Evolutionary conservation across 805 yeast species (phyloP).

Genomic region (Kluyveromyces aestuarii): DNA sequence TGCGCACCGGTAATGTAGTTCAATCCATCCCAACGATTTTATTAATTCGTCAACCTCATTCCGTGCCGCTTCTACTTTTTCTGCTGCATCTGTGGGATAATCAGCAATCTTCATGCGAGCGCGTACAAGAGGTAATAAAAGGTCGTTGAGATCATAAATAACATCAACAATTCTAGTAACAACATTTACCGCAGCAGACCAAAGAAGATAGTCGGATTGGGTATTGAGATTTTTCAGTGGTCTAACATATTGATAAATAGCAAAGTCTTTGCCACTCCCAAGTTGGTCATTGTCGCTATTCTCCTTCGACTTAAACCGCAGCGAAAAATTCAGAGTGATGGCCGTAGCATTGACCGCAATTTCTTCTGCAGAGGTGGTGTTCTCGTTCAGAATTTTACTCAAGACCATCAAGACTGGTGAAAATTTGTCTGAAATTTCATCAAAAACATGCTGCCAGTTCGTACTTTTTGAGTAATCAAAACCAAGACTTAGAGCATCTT

Average conservation of each 20-base stretch:
- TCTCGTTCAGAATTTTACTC: slow-evolving; percentile 29
- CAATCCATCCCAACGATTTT: slow-evolving; percentile 31
- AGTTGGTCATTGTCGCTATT: slow-evolving; percentile 17
- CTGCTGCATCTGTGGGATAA: slow-evolving; percentile 11
- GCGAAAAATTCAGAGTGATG: slow-evolving; percentile 35
- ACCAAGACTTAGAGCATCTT: slow-evolving; percentile 18
- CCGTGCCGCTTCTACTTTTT: slow-evolving; percentile 9
- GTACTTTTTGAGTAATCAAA: slow-evolving; percentile 36
- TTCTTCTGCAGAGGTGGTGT: slow-evolving; percentile 9
- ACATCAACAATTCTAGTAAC: slow-evolving; percentile 30
- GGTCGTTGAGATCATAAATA: slow-evolving; percentile 30
- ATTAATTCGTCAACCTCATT: slow-evolving; percentile 15
- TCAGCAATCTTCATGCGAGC: neutral
- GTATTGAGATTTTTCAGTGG: slow-evolving; percentile 33
- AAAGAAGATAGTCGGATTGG: slow-evolving; percentile 38
- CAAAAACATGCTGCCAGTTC: slow-evolving; percentile 48
- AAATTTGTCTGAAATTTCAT: slow-evolving; percentile 42
- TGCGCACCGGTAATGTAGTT: slow-evolving; percentile 35
- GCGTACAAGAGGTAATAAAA: slow-evolving; percentile 20
- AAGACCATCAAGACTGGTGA: slow-evolving; percentile 38
- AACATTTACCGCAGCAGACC: slow-evolving; percentile 36
- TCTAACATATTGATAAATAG: slow-evolving; percentile 40
- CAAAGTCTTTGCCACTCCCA: slow-evolving; percentile 14
- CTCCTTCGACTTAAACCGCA: slow-evolving; percentile 32
- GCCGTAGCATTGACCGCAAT: slow-evolving; percentile 30